Evolutionary conservation across 305 asterid genomes (phyloP).

Genomic region (Fraxinus dipetala): DNA sequence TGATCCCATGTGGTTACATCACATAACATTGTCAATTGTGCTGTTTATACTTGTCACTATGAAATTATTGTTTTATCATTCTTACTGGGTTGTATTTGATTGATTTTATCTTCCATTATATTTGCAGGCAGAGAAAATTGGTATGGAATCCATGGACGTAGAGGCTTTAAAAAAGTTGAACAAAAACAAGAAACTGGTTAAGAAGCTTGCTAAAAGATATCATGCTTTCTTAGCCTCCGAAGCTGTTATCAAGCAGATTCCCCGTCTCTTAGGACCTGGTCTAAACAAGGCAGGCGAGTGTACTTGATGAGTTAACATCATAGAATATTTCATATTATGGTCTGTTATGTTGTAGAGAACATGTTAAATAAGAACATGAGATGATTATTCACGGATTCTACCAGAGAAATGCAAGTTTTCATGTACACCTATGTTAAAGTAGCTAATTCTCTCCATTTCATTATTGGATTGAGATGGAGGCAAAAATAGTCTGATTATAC

Average conservation of each 20-base stretch:
- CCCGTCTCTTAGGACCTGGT: conserved; percentile 75
- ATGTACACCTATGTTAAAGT: not conserved
- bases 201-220: conserved; percentile 69
- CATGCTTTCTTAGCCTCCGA: conserved; percentile 75
- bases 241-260: conserved; percentile 73
- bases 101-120: not conserved
- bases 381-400: not conserved
- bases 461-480: not conserved
- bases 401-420: not conserved
- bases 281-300: conserved; percentile 77
- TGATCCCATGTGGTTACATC: not conserved
- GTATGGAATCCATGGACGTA: conserved; percentile 68
- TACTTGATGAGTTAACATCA: not conserved
- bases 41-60: not conserved
- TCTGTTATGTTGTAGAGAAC: not conserved
- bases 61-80: not conserved
- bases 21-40: not conserved
- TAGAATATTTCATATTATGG: not conserved
- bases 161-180: conserved; percentile 66
- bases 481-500: not conserved
- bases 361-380: not conserved
- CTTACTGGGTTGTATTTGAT: not conserved
- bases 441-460: not conserved
- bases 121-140: conserved; percentile 60
- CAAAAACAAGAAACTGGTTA: conserved; percentile 69